Percentiles rank a stretch among this genome's conserved stretches.
Evolutionary conservation across 1,284 basidiomycete genomes (phyloP).

Genomic region (Cryptococcus hybrid): DNA sequence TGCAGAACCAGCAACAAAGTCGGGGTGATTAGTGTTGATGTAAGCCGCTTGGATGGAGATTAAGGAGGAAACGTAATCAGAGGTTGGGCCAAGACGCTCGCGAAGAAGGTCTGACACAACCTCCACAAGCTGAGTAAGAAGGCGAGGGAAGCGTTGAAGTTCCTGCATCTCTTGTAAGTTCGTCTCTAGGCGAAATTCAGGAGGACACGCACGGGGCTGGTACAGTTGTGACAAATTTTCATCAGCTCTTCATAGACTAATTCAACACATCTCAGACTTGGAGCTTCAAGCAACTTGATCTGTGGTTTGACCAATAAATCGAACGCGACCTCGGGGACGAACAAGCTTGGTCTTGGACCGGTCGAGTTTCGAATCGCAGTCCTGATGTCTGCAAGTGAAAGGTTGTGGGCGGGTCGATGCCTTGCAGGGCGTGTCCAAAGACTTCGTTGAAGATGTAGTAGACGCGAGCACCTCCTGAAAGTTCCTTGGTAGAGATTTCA

Average conservation of each 20-base stretch:
- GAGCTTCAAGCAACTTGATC: constrained; percentile 93
- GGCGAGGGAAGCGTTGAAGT: constrained; percentile 90
- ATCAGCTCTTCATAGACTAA: constrained; percentile 98
- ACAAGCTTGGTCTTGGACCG: constrained; percentile 91
- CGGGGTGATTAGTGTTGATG: constrained; percentile 76
- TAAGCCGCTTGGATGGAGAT: constrained; percentile 98
- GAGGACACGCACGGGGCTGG: constrained; percentile 64
- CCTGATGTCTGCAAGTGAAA: constrained; percentile 92
- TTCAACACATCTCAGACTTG: constrained; percentile 93
- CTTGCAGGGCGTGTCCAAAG: constrained; percentile 87
- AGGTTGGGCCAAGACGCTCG: constrained; percentile 93
- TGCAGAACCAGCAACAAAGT: constrained; percentile 50
- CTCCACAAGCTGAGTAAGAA: constrained; percentile 93
- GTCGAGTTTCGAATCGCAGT: constrained; percentile 99
- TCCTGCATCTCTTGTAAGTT: constrained; percentile 59
- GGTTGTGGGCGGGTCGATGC: constrained; percentile 86
- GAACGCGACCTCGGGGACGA: constrained; percentile 97
- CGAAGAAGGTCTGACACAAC: constrained; percentile 95
- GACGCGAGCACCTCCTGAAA: constrained; percentile 95
- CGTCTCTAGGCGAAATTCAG: background rate
- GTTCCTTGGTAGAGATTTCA: constrained; percentile 96
- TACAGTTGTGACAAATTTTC: constrained; percentile 99
- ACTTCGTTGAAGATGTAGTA: constrained; percentile 99
- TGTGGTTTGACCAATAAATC: constrained; percentile 98
- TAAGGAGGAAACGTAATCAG: constrained; percentile 91